These are phyloP conservation scores for Thraustochytrium striatum DNA, from an alignment of 352 stramenopile genomes.

Conservation along the genomic window DNA sequence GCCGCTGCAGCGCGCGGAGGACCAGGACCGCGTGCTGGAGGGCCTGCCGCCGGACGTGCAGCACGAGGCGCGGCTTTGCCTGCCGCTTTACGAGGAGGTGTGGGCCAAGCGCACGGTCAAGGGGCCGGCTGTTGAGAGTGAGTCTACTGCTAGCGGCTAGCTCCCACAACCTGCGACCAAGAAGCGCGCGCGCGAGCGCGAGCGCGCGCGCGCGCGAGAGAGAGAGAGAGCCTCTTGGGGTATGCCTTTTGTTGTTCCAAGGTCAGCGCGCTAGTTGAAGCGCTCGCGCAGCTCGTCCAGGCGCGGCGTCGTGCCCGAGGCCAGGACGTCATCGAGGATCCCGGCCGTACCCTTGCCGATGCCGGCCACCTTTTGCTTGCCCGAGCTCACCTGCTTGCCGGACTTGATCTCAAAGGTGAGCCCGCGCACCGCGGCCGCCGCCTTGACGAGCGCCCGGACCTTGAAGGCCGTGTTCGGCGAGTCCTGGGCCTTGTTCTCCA, in stretches of 20 bases:
- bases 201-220: too few species aligned
- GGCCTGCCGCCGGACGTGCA: not conserved
- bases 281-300: slow-evolving; percentile 25
- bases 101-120: too few species aligned
- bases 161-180: too few species aligned
- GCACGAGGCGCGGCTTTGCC: not conserved
- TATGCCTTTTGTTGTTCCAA: too few species aligned
- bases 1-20: too few species aligned
- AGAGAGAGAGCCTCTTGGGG: too few species aligned
- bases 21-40: not conserved
- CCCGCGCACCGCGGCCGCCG: slow-evolving; percentile 2
- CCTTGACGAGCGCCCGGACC: slow-evolving; percentile 11
- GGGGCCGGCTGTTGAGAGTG: too few species aligned
- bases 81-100: not conserved
- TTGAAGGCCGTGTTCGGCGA: not conserved
- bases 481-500: slow-evolving; percentile 36
- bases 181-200: too few species aligned
- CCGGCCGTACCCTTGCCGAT: slow-evolving; percentile 16
- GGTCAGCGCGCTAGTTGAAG: not conserved
- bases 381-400: slow-evolving; percentile 24
- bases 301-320: not conserved
- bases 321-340: slow-evolving; percentile 44
- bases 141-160: too few species aligned
- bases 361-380: slow-evolving; percentile 19
- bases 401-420: slow-evolving; percentile 18